Base-by-base conservation (phyloP, 176 grass and related monocot species). In the Eragrostis nindensis region DNA sequence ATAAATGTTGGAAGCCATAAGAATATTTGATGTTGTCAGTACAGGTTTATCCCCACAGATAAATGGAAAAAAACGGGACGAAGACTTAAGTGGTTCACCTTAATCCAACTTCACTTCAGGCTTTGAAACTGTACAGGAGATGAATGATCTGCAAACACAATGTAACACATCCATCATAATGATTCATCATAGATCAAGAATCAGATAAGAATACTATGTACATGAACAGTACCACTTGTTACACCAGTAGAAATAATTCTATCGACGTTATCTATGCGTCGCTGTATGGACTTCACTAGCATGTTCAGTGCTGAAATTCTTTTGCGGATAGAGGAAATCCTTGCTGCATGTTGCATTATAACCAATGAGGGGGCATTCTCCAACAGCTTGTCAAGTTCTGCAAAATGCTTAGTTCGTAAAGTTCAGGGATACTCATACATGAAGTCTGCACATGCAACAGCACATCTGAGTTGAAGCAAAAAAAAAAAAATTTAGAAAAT, bases 381-480 rank as follows among this genome's bases (percentile, higher is more conserved):
- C 75, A 95, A 80, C 76, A 98, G 75, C 71, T 83, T 93, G 79
- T 98, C 96, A 68, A 98, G 71, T 73, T 98, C 96, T 98, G 86
- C 53, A 52, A 39, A 0, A 55, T 21, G 64, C 7, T 32, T 40
- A 65, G 50, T 85, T 72, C 6, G 44, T 73, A 68, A 2, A 73
- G 25, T 73, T 81, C 1, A 19, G 21, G 32, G 72, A 32, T 25
- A 3, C 11, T 65, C 17, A 81, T 12, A 63, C 25, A 47, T 17
- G 11, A 18, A 72, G 4, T 6, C 29, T 50, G 43, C n/a, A 5
- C 18, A 50, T 24, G 46, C 66, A 62, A 38, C 8, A 46, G 14
- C 30, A 69, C 13, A 70, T 9, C 18, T 70, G 60, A 57, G 43
- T 17, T 36, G 25, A 24, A 45, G 38, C 27, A 40, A 56, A 56